Evolutionary conservation across 2,329 filamentous ascomycete genomes (phyloP).

Genomic region (Pseudocercospora cruenta): DNA sequence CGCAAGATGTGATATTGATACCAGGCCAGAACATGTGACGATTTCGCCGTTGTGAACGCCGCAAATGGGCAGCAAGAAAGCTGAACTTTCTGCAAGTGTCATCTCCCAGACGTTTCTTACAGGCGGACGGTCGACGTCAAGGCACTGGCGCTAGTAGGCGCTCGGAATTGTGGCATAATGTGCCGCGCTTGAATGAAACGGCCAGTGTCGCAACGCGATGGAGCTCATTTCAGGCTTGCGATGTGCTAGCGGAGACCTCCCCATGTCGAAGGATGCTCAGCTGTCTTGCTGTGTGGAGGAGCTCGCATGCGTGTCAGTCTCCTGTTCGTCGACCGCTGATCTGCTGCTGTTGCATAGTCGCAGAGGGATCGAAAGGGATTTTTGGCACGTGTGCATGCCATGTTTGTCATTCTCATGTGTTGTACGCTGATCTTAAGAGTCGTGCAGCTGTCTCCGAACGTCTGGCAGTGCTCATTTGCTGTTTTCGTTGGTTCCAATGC

Average conservation of each 20-base stretch:
- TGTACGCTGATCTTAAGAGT: constrained; percentile 4
- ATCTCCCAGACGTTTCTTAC: neutral
- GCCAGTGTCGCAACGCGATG: neutral
- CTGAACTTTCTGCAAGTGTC: neutral
- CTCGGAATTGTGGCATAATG: neutral
- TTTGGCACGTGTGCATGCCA: constrained; percentile 7
- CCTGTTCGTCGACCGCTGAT: constrained; percentile 17
- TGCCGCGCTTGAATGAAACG: neutral
- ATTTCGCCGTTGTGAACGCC: neutral
- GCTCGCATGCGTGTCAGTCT: constrained; percentile 17
- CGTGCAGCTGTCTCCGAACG: neutral
- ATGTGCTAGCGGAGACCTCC: neutral
- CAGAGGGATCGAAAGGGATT: constrained; percentile 11
- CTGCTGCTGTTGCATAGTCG: constrained; percentile 8
- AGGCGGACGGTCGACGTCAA: neutral
- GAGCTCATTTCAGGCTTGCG: neutral
- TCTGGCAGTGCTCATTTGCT: neutral
- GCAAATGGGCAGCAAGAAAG: neutral
- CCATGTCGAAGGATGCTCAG: constrained; percentile 12
- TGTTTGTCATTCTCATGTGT: constrained; percentile 2
- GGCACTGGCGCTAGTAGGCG: neutral
- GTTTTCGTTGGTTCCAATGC: neutral
- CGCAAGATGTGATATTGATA: no score
- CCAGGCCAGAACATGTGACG: neutral
- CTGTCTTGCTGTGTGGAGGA: constrained; percentile 16